Conservation (phyloP, 2,329 filamentous ascomycete genomes). For the Penicillium corylophilum region DNA sequence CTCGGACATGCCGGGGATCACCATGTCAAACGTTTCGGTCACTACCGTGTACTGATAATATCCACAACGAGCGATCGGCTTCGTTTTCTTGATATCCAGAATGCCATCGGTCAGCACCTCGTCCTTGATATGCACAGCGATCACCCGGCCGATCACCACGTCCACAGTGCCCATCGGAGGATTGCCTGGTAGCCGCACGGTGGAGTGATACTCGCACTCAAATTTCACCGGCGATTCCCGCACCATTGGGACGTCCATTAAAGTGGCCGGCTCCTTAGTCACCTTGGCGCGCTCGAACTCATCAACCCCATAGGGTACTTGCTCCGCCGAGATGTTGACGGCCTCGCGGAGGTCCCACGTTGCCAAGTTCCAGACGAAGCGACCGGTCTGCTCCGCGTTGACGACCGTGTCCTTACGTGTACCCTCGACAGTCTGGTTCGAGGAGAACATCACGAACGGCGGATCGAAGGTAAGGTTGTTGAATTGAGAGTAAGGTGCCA, state of each 20-base stretch:
- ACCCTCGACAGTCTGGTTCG: constrained; percentile 53
- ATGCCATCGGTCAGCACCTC: constrained; percentile 55
- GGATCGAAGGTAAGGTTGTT: constrained; percentile 64
- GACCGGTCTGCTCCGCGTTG: constrained; percentile 57
- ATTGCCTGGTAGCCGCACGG: constrained; percentile 55
- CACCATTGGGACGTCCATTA: constrained; percentile 53
- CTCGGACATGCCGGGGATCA: constrained; percentile 43
- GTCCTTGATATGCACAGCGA: constrained; percentile 59
- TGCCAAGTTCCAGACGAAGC: constrained; percentile 61
- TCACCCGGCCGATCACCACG: constrained; percentile 57
- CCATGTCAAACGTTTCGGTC: constrained; percentile 60
- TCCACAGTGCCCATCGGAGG: constrained; percentile 59
- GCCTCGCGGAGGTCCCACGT: constrained; percentile 57
- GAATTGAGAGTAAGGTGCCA: constrained; percentile 63
- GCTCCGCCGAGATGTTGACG: constrained; percentile 57
- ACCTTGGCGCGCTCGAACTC: constrained; percentile 55
- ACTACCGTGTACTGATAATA: constrained; percentile 61
- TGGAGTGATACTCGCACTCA: constrained; percentile 58
- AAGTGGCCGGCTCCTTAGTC: constrained; percentile 46
- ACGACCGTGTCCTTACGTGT: constrained; percentile 57
- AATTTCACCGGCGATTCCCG: constrained; percentile 56
- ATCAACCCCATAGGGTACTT: constrained; percentile 51
- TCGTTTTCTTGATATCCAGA: constrained; percentile 57
- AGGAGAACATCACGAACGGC: constrained; percentile 62
- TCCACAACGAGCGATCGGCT: constrained; percentile 60